These are phyloP conservation scores for Fusarium sp. DNA, from an alignment of 2,329 filamentous ascomycete species.

Conservation along the genomic window DNA sequence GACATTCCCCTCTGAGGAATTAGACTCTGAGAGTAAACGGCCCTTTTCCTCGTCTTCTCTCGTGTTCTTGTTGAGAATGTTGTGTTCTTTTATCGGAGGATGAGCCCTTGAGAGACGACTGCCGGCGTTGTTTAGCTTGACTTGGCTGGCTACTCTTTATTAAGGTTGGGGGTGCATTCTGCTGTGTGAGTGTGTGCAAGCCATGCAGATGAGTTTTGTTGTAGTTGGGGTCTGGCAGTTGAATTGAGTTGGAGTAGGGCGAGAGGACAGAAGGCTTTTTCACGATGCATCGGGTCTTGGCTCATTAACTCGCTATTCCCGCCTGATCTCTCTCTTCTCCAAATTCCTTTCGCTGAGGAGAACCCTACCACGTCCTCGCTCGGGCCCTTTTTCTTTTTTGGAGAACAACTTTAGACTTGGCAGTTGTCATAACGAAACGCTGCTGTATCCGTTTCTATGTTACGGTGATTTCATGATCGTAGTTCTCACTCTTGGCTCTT, in stretches of 20 bases:
- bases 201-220: background rate
- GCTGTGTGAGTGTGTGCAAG: background rate
- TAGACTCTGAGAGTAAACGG: slow-evolving; percentile 1
- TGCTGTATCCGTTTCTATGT: background rate
- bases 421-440: slow-evolving; percentile 15
- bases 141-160: background rate
- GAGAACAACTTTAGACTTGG: slow-evolving; percentile 28
- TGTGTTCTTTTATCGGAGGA: background rate
- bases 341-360: slow-evolving; percentile 30
- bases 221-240: background rate
- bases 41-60: slow-evolving; percentile 4
- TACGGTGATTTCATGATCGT: slow-evolving; percentile 14
- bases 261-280: background rate
- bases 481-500: background rate
- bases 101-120: background rate
- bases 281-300: background rate
- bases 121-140: slow-evolving; percentile 22
- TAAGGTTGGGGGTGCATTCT: background rate
- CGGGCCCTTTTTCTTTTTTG: slow-evolving; percentile 15
- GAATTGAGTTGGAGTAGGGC: background rate
- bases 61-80: background rate
- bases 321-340: slow-evolving; percentile 27
- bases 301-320: slow-evolving; percentile 5
- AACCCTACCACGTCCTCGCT: slow-evolving; percentile 11
- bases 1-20: background rate